Evolutionary conservation across 2,329 filamentous ascomycete species (phyloP), one percentile per base, ranked within the genome.

Genomic region (Macrophomina phaseolina): DNA sequence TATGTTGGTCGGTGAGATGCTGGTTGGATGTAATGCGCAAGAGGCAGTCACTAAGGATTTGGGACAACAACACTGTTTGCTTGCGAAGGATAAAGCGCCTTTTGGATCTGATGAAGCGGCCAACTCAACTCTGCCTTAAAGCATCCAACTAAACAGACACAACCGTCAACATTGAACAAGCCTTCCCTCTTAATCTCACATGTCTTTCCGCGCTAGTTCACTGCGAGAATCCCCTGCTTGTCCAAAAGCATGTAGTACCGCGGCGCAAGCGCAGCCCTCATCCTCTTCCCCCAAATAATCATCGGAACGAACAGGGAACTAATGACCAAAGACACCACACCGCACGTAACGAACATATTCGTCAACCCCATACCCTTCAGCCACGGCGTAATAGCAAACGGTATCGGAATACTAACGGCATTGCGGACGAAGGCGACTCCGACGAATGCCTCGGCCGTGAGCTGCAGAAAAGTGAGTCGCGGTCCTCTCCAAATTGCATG

Each of bases 381-480:
- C 79, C 82, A 84, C 0, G 80, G 78, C 0, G 77, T 74, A 30
- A 84, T 72, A 0, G 78, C 79, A 68, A 85, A 84, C 11, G 84
- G 77, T 53, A 84, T 79, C 16, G 78, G 74, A 1, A 80, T 81
- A n/a, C 76, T 75, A 51, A 84, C 75, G 1, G 75, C 66, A 62
- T 85, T 85, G 0, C 83, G 79, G 12, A 81, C 71, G 65, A 85
- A 80, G 0, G 81, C 80, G 1, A 85, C 73, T 0, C 73, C 79
- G 3, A 83, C 81, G 7, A 85, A 72, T 0, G 81, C 78, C 66
- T 84, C 82, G 5, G 78, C 82, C 52, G 84, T 76, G 45, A 85
- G 81, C 75, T 45, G 12, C 16, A 9, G 42, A 12, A 14, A 14
- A 16, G 16, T 45, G 5, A 45, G 42, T 45, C 42, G 16, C 38